A percentile compares a stretch with the other conserved stretches of the same genome.
Conservation (phyloP, 805 yeast genomes). For the Danielozyma ontarioensis region DNA sequence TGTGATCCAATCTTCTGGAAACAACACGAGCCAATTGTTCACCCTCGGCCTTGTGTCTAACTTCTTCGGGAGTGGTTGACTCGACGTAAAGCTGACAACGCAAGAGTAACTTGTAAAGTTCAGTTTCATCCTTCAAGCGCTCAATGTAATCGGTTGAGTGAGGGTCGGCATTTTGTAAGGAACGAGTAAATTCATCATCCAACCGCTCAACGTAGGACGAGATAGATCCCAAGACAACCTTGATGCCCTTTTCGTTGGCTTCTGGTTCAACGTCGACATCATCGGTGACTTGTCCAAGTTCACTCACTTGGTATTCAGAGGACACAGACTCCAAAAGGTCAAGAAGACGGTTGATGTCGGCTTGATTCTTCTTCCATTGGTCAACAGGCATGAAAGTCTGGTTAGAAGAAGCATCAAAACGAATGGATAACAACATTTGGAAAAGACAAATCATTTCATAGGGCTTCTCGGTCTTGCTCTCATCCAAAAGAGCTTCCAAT, state of each 20-base stretch:
- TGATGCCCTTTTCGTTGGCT: slow-evolving; percentile 56
- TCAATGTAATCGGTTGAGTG: slow-evolving; percentile 91
- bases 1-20: slow-evolving; percentile 81
- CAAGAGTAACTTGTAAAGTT: slow-evolving; percentile 68
- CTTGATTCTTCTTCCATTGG: slow-evolving; percentile 71
- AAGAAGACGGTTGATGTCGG: slow-evolving; percentile 59
- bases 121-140: slow-evolving; percentile 82
- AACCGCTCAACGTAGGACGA: slow-evolving; percentile 86
- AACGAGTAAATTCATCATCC: slow-evolving; percentile 88
- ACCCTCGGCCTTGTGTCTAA: slow-evolving; percentile 37
- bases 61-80: slow-evolving; percentile 42
- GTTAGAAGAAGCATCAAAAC: slow-evolving; percentile 74
- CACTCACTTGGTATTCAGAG: slow-evolving; percentile 60
- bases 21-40: slow-evolving; percentile 70
- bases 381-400: slow-evolving; percentile 70
- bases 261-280: slow-evolving; percentile 69
- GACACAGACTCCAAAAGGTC: slow-evolving; percentile 61
- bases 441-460: slow-evolving; percentile 77
- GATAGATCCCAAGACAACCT: slow-evolving; percentile 76
- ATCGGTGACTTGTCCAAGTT: slow-evolving; percentile 64
- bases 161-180: slow-evolving; percentile 86
- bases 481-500: slow-evolving; percentile 56
- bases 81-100: slow-evolving; percentile 87
- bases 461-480: slow-evolving; percentile 30
- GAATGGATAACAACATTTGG: slow-evolving; percentile 76